A percentile compares a stretch with the other conserved stretches of the same genome.
These are phyloP conservation scores for Cutaneotrichosporon mucoides DNA, from an alignment of 1,284 basidiomycete species.

Conservation along the genomic window DNA sequence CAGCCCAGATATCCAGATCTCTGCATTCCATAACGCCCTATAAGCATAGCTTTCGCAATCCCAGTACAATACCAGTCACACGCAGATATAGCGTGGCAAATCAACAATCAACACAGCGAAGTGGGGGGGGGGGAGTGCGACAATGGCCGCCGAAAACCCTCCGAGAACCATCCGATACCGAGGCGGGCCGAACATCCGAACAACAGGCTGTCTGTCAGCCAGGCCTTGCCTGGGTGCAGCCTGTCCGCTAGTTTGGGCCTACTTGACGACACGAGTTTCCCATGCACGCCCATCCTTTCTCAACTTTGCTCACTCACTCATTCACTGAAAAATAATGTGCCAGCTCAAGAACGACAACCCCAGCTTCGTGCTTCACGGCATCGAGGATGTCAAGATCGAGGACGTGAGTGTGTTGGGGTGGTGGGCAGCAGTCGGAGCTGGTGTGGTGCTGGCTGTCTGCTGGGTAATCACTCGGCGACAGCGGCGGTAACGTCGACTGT, in stretches of 20 bases:
- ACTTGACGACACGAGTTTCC: too few relatives aligned
- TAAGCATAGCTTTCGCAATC: too few relatives aligned
- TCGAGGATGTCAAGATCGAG: slow-evolving; percentile 45
- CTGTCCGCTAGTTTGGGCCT: too few relatives aligned
- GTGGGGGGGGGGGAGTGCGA: neutral
- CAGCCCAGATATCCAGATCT: too few relatives aligned
- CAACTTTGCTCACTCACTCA: neutral
- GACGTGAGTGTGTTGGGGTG: slow-evolving; percentile 45
- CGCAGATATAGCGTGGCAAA: too few relatives aligned
- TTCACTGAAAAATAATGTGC: neutral
- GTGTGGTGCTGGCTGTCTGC: too few relatives aligned
- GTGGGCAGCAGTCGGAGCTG: neutral
- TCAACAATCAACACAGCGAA: too few relatives aligned
- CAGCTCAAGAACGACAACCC: slow-evolving; percentile 41
- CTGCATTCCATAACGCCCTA: too few relatives aligned
- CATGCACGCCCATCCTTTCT: neutral
- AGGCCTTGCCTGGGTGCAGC: too few relatives aligned
- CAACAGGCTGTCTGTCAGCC: neutral
- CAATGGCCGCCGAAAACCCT: neutral
- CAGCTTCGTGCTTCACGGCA: slow-evolving; percentile 46
- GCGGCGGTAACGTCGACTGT: too few relatives aligned
- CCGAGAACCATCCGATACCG: neutral
- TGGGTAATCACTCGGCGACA: too few relatives aligned
- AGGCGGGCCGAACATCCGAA: neutral
- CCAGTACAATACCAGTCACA: too few relatives aligned